Evolutionary conservation across 257 asterid species (phyloP).

Genomic region (Nicotiana attenuata): DNA sequence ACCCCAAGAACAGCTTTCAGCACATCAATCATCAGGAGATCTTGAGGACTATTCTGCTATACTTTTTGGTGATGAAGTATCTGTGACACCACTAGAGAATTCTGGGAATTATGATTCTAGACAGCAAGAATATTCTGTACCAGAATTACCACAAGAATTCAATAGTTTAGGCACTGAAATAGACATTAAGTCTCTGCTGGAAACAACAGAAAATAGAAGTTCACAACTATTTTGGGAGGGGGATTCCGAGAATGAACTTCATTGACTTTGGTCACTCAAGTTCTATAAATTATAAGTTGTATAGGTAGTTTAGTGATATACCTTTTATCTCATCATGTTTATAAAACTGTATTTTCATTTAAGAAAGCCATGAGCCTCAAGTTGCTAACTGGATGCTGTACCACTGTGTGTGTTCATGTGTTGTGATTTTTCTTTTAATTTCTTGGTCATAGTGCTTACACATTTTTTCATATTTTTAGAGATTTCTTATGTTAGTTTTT

Average conservation of each 20-base stretch:
- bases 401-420: neutral
- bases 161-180: conserved; percentile 20
- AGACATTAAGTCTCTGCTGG: conserved; percentile 17
- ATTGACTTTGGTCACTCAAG: neutral
- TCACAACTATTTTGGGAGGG: conserved; percentile 29
- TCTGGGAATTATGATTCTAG: conserved; percentile 5
- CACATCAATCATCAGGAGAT: neutral
- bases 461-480: neutral
- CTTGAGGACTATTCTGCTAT: neutral
- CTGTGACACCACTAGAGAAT: conserved; percentile 2
- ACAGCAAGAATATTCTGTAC: conserved; percentile 18
- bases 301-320: neutral
- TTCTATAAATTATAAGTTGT: neutral
- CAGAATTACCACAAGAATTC: conserved; percentile 17
- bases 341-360: neutral
- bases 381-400: neutral
- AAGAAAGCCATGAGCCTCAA: neutral
- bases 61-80: conserved; percentile 1
- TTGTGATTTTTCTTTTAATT: neutral
- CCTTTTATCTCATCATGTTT: conserved; percentile 1
- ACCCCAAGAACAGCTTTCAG: neutral
- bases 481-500: too few species aligned
- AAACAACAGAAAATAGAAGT: conserved; percentile 24
- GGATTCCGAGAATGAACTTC: conserved; percentile 25
- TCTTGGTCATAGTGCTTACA: neutral